Percentiles rank a stretch among this genome's conserved stretches.
Evolutionary conservation across 371 early-diverging fungal genomes (phyloP).

Genomic region (Syncephalis fuscata): DNA sequence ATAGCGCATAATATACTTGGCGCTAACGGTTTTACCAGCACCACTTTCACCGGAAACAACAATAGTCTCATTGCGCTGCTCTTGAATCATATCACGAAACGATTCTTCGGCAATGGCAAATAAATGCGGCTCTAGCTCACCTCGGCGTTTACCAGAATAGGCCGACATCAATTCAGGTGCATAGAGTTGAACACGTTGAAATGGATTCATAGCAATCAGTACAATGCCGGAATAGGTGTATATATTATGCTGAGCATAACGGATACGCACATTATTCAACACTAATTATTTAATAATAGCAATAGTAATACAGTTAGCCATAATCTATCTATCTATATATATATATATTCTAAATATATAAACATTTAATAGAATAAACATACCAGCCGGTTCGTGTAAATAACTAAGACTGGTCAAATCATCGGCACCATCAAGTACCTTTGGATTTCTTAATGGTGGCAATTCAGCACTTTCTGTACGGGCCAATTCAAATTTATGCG

Average conservation of each 20-base stretch:
- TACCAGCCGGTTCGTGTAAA: constrained; percentile 80
- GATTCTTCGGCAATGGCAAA: constrained; percentile 98
- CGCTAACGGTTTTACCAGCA: constrained; percentile 92
- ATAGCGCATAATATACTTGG: constrained; percentile 96
- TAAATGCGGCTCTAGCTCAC: constrained; percentile 95
- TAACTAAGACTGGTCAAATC: constrained; percentile 83
- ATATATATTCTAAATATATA: not conserved
- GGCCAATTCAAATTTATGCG: no score
- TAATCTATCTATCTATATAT: not conserved
- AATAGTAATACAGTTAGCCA: not conserved
- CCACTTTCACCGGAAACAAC: constrained; percentile 98
- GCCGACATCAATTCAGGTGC: constrained; percentile 76
- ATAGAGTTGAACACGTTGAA: constrained; percentile 75
- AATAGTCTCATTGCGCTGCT: constrained; percentile 89
- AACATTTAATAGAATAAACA: not conserved
- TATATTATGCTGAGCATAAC: constrained; percentile 79
- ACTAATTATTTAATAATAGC: constrained; percentile 21
- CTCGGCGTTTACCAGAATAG: constrained; percentile 85
- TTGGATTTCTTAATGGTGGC: constrained; percentile 84
- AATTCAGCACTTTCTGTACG: constrained; percentile 14
- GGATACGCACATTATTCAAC: constrained; percentile 70
- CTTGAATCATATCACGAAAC: constrained; percentile 84
- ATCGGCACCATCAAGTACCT: constrained; percentile 72
- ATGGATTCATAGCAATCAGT: constrained; percentile 97
- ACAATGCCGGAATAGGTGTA: constrained; percentile 99